Evolutionary conservation across 1,284 basidiomycete species (phyloP), one percentile per base, ranked within the genome.

Genomic region (Sutorius eximius): DNA sequence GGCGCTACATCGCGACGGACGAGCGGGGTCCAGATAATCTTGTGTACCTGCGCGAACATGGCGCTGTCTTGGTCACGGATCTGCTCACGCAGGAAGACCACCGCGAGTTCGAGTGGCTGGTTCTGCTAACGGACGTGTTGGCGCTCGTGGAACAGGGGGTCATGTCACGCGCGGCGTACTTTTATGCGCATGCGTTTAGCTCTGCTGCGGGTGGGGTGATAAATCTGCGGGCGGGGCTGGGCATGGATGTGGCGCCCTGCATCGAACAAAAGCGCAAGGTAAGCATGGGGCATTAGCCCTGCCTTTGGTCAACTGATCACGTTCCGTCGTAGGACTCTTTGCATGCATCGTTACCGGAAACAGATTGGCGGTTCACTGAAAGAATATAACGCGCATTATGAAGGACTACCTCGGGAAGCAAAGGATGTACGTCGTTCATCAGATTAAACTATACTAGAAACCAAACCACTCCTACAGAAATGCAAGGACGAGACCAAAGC

Each of bases 1-100:
- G 78, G 24, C 79, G 73, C 59, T 81, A 76, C 60, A 67, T 81
- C 18, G 78, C 79, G 1, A 79, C 79, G 10, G 79, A 79, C 51
- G 79, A 80, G 53, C 72, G 75, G 18, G 66, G 72, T 51, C 61
- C 67, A 0, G 58, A 60, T 0, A 71, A 70, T 8, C 62, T 81
- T 13, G 32, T 64, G 5, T 71, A 72, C 56, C 66, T 78, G 27
- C 61, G 66, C 22, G 61, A 66, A 0, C 63, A 70, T 30, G 74
- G 75, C 24, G 78, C 70, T 1, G 46, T 81, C 18, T 60, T 81
- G 52, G 66, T 81, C 49, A 42, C 62, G 16, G 78, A 81, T 57
- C 62, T 80, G 1, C 62, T 80, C 49, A 74, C 73, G 0, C 61
- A 66, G n/a, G 71, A 74, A 27, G 79, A 81, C 55, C 63, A 69